These are phyloP conservation scores for Cytospora chrysosperma DNA, from an alignment of 2,329 filamentous ascomycete species.

Conservation along the genomic window DNA sequence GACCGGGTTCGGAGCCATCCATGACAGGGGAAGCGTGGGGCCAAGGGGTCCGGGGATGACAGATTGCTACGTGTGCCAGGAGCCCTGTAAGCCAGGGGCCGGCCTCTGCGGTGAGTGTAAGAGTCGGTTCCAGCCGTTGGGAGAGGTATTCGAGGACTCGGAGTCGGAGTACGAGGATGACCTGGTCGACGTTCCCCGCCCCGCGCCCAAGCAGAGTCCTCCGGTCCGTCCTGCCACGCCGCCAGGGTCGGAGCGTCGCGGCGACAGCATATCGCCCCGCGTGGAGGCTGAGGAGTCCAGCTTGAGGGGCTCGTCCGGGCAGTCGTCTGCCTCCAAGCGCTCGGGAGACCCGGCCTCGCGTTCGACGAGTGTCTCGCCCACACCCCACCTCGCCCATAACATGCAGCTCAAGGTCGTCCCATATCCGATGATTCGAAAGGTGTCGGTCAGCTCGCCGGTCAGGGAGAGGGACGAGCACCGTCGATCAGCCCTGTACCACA, in stretches of 20 bases:
- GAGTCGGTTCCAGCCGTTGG: not conserved
- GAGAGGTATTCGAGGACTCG: conserved; percentile 1
- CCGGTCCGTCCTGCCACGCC: not conserved
- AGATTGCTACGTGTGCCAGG: conserved; percentile 6
- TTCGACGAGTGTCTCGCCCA: conserved; percentile 14
- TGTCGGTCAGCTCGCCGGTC: conserved; percentile 2
- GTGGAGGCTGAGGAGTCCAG: conserved; percentile 2
- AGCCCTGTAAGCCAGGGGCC: not conserved
- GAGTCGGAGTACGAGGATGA: conserved; percentile 14
- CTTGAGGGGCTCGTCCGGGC: conserved; percentile 3
- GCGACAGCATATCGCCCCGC: not conserved
- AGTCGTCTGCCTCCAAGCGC: not conserved
- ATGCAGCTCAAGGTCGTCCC: conserved; percentile 19
- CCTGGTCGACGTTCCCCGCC: not conserved
- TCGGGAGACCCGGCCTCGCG: not conserved
- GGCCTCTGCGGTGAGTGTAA: conserved; percentile 9
- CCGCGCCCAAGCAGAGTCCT: not conserved
- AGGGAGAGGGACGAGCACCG: not conserved
- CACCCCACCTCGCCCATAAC: conserved; percentile 6
- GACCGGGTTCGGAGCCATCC: not conserved
- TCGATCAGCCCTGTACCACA: conserved; percentile 11
- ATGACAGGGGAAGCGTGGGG: not conserved
- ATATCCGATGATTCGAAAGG: conserved; percentile 2
- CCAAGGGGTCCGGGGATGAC: not conserved
- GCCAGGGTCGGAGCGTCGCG: not conserved